Evolutionary conservation across 371 early-diverging fungal genomes (phyloP).

Genomic region (Saksenaea vasiformis): DNA sequence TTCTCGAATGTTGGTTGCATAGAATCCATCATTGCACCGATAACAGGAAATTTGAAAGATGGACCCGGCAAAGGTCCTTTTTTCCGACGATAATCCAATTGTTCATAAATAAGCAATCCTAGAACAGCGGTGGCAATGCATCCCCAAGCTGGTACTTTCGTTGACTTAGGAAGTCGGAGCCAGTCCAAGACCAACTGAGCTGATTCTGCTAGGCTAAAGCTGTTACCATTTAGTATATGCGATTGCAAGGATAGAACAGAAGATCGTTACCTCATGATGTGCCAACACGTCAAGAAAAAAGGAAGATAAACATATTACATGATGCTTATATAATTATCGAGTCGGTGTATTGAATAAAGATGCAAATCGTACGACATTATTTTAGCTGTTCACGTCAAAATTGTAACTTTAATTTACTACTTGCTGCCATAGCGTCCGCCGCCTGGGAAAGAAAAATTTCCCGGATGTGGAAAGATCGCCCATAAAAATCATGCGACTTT

Average conservation of each 20-base stretch:
- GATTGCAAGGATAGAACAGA: too few relatives aligned
- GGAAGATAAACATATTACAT: background rate
- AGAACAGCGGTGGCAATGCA: constrained; percentile 12
- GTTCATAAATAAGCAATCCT: constrained; percentile 26
- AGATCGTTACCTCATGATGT: background rate
- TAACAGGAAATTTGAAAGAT: constrained; percentile 25
- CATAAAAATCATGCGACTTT: constrained; percentile 3
- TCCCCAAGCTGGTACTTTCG: background rate
- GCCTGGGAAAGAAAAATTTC: background rate
- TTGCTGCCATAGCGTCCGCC: background rate
- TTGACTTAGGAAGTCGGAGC: background rate
- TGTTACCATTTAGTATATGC: too few relatives aligned
- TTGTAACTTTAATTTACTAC: background rate
- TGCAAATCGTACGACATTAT: constrained; percentile 5
- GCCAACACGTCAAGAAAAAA: background rate
- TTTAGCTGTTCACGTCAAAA: background rate
- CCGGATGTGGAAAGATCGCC: background rate
- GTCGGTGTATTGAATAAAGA: background rate
- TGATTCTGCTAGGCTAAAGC: background rate
- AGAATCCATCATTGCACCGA: constrained; percentile 32
- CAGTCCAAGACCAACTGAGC: background rate
- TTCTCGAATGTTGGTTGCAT: constrained; percentile 33
- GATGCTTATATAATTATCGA: background rate
- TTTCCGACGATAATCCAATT: constrained; percentile 23
- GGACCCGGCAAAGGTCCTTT: constrained; percentile 31